Evolutionary conservation across 169 alveolate genomes (phyloP).

Genomic region (Plasmodium vinckei): DNA sequence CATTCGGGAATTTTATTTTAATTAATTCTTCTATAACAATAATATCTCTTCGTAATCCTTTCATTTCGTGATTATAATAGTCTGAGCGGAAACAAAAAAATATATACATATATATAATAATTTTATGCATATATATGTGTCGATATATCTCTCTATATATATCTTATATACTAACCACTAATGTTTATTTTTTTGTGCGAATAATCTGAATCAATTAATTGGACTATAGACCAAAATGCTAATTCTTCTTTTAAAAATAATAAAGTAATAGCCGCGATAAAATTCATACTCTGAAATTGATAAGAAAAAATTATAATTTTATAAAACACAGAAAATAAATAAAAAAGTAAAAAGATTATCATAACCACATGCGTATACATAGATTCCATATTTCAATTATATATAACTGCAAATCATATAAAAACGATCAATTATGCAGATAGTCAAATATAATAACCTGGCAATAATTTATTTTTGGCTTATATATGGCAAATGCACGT

Average conservation of each 20-base stretch:
- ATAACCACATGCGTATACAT: background rate
- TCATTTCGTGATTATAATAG: constrained; percentile 89
- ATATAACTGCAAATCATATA: background rate
- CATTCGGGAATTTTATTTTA: constrained; percentile 79
- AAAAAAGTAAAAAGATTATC: background rate
- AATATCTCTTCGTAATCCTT: constrained; percentile 85
- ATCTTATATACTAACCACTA: constrained; percentile 75
- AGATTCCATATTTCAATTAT: background rate
- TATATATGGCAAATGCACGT: constrained; percentile 89
- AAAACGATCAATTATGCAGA: too few relatives aligned
- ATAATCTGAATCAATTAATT: constrained; percentile 84
- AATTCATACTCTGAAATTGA: constrained; percentile 84
- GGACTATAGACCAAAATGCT: constrained; percentile 90
- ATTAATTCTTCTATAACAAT: constrained; percentile 85
- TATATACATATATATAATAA: constrained; percentile 4
- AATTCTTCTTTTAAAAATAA: constrained; percentile 86
- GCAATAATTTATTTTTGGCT: constrained; percentile 88
- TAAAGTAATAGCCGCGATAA: constrained; percentile 87
- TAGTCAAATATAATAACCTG: constrained; percentile 70
- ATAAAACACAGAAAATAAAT: background rate
- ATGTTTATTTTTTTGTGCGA: constrained; percentile 84
- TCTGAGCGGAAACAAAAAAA: constrained; percentile 41
- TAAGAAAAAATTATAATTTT: too few relatives aligned
- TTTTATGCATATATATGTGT: background rate
- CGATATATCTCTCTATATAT: background rate